Evolutionary conservation across 371 early-diverging fungal genomes (phyloP), one percentile per base, ranked within the genome.

Genomic region (Neoconidiobolus thromboides): DNA sequence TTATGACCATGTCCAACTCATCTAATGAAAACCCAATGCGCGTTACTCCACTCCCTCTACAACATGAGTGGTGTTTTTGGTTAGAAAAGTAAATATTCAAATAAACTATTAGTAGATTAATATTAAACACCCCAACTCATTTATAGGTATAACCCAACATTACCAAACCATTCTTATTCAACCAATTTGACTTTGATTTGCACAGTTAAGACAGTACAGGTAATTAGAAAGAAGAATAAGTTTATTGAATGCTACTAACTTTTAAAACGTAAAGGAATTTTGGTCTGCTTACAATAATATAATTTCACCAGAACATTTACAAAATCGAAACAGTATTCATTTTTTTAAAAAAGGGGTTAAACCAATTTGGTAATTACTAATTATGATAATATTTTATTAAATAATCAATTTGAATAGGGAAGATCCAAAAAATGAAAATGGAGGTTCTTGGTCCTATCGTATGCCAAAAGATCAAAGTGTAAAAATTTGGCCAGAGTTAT

Each of bases 341-440:
- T 61, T 56, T 60, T 54, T 57, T 53, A 61, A 65, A 46, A 49
- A 42, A 40, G 66, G 61, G 14, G 60, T 66, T 36, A 52, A 58
- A 48, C 66, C 66, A 10, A 52, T 63, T 43, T 66, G 66, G 66
- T 66, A 63, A 55, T 38, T 76, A 72, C 56, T 76, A 75, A 74
- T 62, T 76, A 76, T 61, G 73, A 76, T 60, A 75, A 76, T 60
- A 70, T 69, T 26, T 26, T 26, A 26, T 26, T 26, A 39, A 73
- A 74, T 26, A 76, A 75, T 44, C 73, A 75, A 40, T 3, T 43
- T 52, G 14, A 38, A 73, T 60, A 78, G 89, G 89, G 89, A 88
- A 68, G 89, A 88, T 69, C 76, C 77, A 47, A 69, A 66, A 56
- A 88, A 88, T 69, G 78, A 78, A 62, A 72, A 81, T 60, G 89